phyloP scores from a whole-genome alignment of 2,329 filamentous ascomycete genomes.

The Monosporascus sp. region DNA sequence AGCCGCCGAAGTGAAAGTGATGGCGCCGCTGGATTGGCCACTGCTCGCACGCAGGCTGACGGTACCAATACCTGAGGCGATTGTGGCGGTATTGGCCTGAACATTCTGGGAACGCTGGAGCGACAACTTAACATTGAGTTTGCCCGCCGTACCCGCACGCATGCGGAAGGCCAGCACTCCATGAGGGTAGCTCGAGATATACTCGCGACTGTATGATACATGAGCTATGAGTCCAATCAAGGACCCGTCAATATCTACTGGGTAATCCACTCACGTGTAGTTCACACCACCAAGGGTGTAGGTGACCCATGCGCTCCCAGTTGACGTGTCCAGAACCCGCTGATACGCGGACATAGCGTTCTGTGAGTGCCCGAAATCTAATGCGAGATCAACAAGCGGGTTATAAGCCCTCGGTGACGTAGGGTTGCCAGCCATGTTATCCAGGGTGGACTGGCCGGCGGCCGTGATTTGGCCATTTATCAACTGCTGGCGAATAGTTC shows the following conservation, averaged over 20 bases:
- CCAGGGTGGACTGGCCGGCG: conserved; percentile 29
- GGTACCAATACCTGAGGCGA: conserved; percentile 16
- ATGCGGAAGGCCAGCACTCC: conserved; percentile 30
- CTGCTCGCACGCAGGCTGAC: conserved; percentile 17
- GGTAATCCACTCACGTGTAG: conserved; percentile 11
- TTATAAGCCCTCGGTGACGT: conserved; percentile 33
- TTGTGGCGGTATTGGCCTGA: conserved; percentile 8
- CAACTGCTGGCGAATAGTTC: conserved; percentile 29
- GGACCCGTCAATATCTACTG: too few species aligned
- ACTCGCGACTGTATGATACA: conserved; percentile 26
- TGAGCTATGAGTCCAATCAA: neutral
- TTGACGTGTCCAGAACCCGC: conserved; percentile 33
- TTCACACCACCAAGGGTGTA: conserved; percentile 29
- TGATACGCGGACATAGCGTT: conserved; percentile 26
- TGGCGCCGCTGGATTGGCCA: conserved; percentile 17
- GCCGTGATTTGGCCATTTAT: conserved; percentile 29
- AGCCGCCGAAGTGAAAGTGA: conserved; percentile 14
- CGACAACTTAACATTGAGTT: conserved; percentile 16
- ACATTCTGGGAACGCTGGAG: conserved; percentile 13
- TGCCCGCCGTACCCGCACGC: conserved; percentile 9
- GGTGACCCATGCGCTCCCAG: conserved; percentile 29
- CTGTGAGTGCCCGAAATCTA: conserved; percentile 31
- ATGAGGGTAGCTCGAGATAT: conserved; percentile 36
- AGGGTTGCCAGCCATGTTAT: conserved; percentile 31
- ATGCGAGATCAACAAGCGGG: conserved; percentile 26